Conservation (phyloP, 176 grass and related monocot species). For the Musa schizocarpa region DNA sequence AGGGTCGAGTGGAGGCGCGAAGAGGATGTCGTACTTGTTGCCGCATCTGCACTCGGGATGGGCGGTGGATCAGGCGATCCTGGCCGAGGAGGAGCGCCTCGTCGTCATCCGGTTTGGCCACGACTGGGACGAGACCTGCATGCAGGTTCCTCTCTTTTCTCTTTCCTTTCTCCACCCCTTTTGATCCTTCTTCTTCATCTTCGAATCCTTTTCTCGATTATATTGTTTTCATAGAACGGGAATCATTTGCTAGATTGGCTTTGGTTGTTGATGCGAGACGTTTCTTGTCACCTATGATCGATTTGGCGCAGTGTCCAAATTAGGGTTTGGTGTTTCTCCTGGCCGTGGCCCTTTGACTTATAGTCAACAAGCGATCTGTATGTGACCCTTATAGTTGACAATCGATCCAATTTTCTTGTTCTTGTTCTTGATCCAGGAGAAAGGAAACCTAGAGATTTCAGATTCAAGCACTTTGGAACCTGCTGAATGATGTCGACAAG, state of each 20-base stretch:
- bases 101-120: constrained; percentile 95
- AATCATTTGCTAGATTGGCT: not conserved
- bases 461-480: no score
- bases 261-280: not conserved
- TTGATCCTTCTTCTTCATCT: no score
- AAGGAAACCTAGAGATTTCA: no score
- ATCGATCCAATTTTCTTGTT: no score
- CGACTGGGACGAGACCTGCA: constrained; percentile 91
- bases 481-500: no score
- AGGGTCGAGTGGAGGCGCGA: not conserved
- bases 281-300: not conserved
- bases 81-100: constrained; percentile 94
- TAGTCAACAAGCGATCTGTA: no score
- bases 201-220: no score
- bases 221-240: no score
- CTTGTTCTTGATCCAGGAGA: no score
- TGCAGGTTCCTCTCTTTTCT: constrained; percentile 39
- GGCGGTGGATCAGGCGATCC: constrained; percentile 95
- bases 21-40: constrained; percentile 72
- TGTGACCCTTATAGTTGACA: no score
- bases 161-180: not conserved
- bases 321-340: not conserved
- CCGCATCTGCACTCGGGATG: constrained; percentile 93
- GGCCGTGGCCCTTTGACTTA: no score
- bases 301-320: not conserved